These are phyloP conservation scores for Adansonia gregorii DNA, from an alignment of 441 rosid genomes.

Conservation along the genomic window DNA sequence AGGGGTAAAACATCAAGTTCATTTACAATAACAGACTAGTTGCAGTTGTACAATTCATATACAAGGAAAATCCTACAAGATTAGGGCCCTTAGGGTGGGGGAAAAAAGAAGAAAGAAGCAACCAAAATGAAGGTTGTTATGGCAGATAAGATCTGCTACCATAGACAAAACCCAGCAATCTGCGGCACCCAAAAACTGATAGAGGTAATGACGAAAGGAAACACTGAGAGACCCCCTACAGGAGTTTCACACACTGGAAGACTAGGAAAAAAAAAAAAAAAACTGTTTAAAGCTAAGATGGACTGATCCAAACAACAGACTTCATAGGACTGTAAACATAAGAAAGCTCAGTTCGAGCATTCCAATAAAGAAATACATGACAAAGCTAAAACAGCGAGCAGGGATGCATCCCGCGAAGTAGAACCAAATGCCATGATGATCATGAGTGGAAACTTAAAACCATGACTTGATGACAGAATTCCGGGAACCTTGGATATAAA, in stretches of 20 bases:
- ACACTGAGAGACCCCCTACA: background rate
- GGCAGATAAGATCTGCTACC: slow-evolving; percentile 16
- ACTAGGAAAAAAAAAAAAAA: background rate
- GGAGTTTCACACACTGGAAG: slow-evolving; percentile 16
- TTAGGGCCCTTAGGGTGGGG: slow-evolving; percentile 23
- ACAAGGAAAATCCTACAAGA: slow-evolving; percentile 36
- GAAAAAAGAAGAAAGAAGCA: slow-evolving; percentile 23
- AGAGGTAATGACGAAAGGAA: background rate
- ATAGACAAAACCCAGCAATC: slow-evolving; percentile 4
- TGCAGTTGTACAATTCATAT: slow-evolving; percentile 39
- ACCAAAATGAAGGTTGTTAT: slow-evolving; percentile 32
- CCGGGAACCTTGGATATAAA: no score
- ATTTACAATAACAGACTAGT: slow-evolving; percentile 25
- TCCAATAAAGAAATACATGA: slow-evolving; percentile 16
- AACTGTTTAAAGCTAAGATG: slow-evolving; percentile 15
- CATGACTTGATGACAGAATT: no score
- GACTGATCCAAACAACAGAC: slow-evolving; percentile 27
- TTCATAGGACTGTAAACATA: slow-evolving; percentile 7
- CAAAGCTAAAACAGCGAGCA: slow-evolving; percentile 32
- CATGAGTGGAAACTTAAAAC: background rate
- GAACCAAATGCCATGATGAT: slow-evolving; percentile 18
- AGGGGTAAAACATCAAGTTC: slow-evolving; percentile 22
- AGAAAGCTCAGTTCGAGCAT: slow-evolving; percentile 29
- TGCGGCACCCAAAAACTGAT: slow-evolving; percentile 26
- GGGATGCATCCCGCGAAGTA: slow-evolving; percentile 34